Conservation (phyloP, 805 yeast genomes). For the Candida vaughaniae region DNA sequence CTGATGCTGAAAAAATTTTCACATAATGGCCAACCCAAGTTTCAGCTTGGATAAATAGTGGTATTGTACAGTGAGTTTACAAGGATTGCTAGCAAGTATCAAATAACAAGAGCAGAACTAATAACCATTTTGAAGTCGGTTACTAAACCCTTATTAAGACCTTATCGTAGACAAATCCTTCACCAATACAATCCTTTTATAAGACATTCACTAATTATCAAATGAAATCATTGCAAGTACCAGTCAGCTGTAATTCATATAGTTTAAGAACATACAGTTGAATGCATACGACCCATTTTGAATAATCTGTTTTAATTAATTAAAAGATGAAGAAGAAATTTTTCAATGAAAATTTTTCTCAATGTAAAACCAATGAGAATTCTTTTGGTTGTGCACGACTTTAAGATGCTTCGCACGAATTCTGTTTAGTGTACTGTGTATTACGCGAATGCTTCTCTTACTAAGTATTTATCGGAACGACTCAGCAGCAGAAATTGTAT, state of each 20-base stretch:
- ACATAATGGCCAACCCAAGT: not conserved
- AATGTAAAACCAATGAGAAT: too few species aligned
- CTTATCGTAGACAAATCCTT: slow-evolving; percentile 10
- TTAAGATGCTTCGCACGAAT: too few species aligned
- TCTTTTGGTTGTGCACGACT: slow-evolving; percentile 3
- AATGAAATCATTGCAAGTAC: slow-evolving; percentile 5
- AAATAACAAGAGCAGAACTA: slow-evolving; percentile 17
- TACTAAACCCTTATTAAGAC: slow-evolving; percentile 15
- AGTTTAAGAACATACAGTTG: slow-evolving; percentile 69
- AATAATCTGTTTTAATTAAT: slow-evolving; percentile 38
- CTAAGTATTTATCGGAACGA: too few species aligned
- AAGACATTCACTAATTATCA: slow-evolving; percentile 7
- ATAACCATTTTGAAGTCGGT: not conserved
- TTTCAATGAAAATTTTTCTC: slow-evolving; percentile 15
- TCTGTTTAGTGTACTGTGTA: too few species aligned
- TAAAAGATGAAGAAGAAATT: slow-evolving; percentile 18
- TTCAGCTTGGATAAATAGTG: slow-evolving; percentile 11
- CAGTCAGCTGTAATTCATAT: slow-evolving; percentile 1
- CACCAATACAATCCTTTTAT: slow-evolving; percentile 9
- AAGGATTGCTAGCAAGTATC: slow-evolving; percentile 13
- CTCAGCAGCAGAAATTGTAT: too few species aligned
- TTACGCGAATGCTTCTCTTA: too few species aligned
- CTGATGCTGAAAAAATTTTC: too few species aligned
- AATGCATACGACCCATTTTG: slow-evolving; percentile 99
- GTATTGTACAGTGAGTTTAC: slow-evolving; percentile 12